Conservation (phyloP, 495 filamentous ascomycete species). For the Schizothecium vesticola region DNA sequence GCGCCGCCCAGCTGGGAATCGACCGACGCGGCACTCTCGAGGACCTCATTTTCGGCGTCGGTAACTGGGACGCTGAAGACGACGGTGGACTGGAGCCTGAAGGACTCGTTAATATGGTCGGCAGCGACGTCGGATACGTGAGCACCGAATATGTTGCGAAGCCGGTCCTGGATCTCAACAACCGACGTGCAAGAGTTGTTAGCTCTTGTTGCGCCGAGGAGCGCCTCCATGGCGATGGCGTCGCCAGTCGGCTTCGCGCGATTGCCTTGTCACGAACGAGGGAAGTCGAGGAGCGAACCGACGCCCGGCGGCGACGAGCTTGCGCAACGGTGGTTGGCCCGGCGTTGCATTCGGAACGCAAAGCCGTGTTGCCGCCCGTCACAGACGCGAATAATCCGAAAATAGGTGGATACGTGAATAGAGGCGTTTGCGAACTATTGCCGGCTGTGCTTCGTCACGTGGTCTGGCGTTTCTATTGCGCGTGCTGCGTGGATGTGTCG, state of each 20-base stretch:
- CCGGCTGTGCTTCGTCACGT: not conserved
- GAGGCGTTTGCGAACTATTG: not conserved
- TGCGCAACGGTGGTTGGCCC: not conserved
- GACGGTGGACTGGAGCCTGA: conserved; percentile 33
- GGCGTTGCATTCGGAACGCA: not conserved
- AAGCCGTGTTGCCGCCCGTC: not conserved
- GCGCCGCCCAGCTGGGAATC: conserved; percentile 25
- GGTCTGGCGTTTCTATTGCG: not conserved
- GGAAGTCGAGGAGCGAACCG: not conserved
- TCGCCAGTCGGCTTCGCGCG: not conserved
- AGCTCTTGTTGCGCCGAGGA: conserved; percentile 25
- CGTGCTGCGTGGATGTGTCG: not conserved
- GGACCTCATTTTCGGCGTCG: conserved; percentile 28
- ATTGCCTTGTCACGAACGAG: not conserved
- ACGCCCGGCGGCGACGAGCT: not conserved
- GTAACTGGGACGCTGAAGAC: conserved; percentile 31
- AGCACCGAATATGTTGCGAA: conserved; percentile 30
- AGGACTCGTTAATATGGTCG: conserved; percentile 35
- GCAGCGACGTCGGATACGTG: conserved; percentile 36
- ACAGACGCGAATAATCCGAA: not conserved
- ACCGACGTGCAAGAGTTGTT: conserved; percentile 34
- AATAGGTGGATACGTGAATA: conserved; percentile 5
- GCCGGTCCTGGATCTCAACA: conserved; percentile 34
- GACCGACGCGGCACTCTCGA: conserved; percentile 23
- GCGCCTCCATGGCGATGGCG: conserved; percentile 30